Evolutionary conservation across 1,284 basidiomycete species (phyloP).

Genomic region (Peniophora sp.): DNA sequence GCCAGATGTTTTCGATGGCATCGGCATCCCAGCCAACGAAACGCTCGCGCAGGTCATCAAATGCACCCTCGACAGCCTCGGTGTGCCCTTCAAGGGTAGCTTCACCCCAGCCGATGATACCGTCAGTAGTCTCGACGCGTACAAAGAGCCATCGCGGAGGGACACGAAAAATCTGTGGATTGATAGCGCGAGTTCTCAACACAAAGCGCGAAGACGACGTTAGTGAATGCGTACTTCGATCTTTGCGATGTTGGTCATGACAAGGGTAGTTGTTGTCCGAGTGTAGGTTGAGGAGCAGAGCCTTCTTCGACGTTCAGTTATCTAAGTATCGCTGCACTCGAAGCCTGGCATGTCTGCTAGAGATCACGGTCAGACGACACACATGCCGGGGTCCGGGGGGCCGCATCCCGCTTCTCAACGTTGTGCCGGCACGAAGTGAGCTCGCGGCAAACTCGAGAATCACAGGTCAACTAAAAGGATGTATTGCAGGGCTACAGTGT

Average conservation of each 20-base stretch:
- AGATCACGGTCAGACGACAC: no score
- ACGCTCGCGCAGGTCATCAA: slow-evolving; percentile 50
- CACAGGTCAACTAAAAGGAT: no score
- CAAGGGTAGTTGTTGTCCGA: no score
- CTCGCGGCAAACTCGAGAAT: no score
- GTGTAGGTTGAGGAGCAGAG: no score
- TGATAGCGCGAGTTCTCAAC: not conserved
- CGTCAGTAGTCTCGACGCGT: slow-evolving; percentile 60
- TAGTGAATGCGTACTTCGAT: slow-evolving; percentile 7
- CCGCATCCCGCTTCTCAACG: no score
- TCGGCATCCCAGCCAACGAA: slow-evolving; percentile 65
- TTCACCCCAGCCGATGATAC: slow-evolving; percentile 67
- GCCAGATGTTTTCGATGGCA: slow-evolving; percentile 68
- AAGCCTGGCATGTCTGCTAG: no score
- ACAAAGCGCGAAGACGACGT: not conserved
- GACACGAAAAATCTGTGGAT: slow-evolving; percentile 51
- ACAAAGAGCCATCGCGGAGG: slow-evolving; percentile 76
- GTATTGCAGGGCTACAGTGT: no score
- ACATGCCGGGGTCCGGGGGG: no score
- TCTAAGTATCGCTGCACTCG: no score
- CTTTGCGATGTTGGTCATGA: slow-evolving; percentile 4
- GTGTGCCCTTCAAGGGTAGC: slow-evolving; percentile 65
- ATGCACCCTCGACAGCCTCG: slow-evolving; percentile 70
- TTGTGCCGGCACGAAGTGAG: no score
- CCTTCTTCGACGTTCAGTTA: no score